phyloP scores from a whole-genome alignment of 2,329 filamentous ascomycete genomes.

The Dactylellina leptospora region DNA sequence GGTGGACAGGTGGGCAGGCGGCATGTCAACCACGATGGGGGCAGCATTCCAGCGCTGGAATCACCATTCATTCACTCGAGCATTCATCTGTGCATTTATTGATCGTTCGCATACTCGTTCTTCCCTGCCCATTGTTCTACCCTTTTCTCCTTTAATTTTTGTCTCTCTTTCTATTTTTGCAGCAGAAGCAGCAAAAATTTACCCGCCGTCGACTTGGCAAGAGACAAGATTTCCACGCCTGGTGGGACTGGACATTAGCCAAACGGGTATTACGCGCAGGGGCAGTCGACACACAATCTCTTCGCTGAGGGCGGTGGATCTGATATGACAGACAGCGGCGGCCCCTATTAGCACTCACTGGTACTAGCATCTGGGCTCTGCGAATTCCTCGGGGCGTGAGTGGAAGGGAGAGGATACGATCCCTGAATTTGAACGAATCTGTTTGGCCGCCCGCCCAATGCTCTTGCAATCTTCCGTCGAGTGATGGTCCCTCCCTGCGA shows the following conservation, averaged over 20 bases:
- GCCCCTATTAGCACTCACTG: slow-evolving; percentile 12
- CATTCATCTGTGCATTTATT: neutral
- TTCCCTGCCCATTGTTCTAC: neutral
- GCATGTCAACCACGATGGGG: no score
- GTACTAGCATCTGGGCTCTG: neutral
- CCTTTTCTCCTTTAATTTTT: slow-evolving; percentile 8
- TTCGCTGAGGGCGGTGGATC: slow-evolving; percentile 35
- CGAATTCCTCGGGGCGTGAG: neutral
- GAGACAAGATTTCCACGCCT: slow-evolving; percentile 4
- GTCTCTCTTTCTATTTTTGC: neutral
- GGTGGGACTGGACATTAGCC: no score
- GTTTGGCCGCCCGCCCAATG: no score
- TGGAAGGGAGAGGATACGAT: no score
- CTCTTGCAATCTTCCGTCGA: slow-evolving; percentile 28
- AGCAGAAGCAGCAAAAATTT: slow-evolving; percentile 21
- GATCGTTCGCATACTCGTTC: neutral
- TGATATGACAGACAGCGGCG: slow-evolving; percentile 9
- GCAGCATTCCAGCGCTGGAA: no score
- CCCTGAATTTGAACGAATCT: no score
- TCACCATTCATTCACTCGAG: neutral
- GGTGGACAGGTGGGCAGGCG: no score
- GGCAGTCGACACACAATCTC: neutral
- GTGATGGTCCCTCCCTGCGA: slow-evolving; percentile 43
- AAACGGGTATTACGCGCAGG: slow-evolving; percentile 50
- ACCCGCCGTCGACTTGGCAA: slow-evolving; percentile 29